A percentile compares a stretch with the other conserved stretches of the same genome.
Conservation (phyloP, 495 filamentous ascomycete species). For the Penicillium manginii region DNA sequence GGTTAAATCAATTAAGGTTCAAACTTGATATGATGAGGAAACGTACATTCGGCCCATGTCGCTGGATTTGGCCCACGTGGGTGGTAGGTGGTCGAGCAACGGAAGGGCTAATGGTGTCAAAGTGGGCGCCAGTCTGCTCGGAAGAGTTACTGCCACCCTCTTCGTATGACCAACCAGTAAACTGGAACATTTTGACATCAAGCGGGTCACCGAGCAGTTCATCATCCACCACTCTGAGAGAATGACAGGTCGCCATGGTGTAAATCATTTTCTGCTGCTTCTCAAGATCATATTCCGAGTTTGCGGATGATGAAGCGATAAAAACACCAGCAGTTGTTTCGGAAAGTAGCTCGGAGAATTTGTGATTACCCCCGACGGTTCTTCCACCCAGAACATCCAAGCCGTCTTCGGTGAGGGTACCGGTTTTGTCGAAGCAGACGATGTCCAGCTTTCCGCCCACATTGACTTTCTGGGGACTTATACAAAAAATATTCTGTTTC, state of each 20-base stretch:
- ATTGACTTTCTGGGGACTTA: slow-evolving; percentile 94
- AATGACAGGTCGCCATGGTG: slow-evolving; percentile 98
- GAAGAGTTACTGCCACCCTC: slow-evolving; percentile 64
- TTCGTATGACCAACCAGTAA: slow-evolving; percentile 90
- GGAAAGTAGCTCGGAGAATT: slow-evolving; percentile 65
- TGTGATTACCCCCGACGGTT: slow-evolving; percentile 66
- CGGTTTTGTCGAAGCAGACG: slow-evolving; percentile 98
- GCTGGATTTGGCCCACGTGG: slow-evolving; percentile 9
- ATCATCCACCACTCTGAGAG: slow-evolving; percentile 80
- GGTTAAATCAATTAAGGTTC: neutral
- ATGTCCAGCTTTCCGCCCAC: slow-evolving; percentile 95
- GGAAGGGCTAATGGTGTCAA: slow-evolving; percentile 70
- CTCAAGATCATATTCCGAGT: slow-evolving; percentile 61
- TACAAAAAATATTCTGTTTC: slow-evolving; percentile 91
- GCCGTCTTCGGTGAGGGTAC: slow-evolving; percentile 95
- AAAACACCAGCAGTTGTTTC: slow-evolving; percentile 56
- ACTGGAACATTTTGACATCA: slow-evolving; percentile 99
- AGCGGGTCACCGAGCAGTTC: slow-evolving; percentile 93
- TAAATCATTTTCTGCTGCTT: slow-evolving; percentile 74
- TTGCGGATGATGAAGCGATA: slow-evolving; percentile 46
- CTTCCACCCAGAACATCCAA: slow-evolving; percentile 91
- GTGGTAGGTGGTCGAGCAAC: slow-evolving; percentile 72
- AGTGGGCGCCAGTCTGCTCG: slow-evolving; percentile 63
- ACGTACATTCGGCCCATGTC: slow-evolving; percentile 34
- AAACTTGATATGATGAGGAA: neutral